Conservation (phyloP, 2,329 filamentous ascomycete genomes). For the Fusarium poae region DNA sequence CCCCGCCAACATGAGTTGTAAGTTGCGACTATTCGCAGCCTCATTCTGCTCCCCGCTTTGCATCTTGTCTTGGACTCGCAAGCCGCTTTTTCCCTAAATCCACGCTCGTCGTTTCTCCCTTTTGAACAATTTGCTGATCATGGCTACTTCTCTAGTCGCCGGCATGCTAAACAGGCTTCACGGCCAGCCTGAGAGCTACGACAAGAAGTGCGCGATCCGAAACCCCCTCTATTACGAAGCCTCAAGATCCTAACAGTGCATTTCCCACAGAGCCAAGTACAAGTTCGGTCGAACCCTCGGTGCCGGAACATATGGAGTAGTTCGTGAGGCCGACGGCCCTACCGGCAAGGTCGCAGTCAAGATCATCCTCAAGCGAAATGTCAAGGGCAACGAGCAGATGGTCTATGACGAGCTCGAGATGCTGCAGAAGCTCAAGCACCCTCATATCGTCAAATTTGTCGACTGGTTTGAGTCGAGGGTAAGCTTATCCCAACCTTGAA, state of each 20-base stretch:
- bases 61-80: constrained; percentile 6
- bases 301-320: constrained; percentile 97
- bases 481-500: constrained; percentile 50
- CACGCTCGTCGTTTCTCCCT: constrained; percentile 1
- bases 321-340: constrained; percentile 90
- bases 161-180: constrained; percentile 96
- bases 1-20: constrained; percentile 53
- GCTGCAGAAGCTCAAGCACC: constrained; percentile 90
- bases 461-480: constrained; percentile 99
- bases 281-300: constrained; percentile 93
- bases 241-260: constrained; percentile 46
- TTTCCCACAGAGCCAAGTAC: constrained; percentile 77
- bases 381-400: constrained; percentile 98
- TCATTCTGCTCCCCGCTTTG: constrained; percentile 43
- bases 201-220: constrained; percentile 82
- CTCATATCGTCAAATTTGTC: constrained; percentile 96
- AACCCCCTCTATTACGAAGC: constrained; percentile 27
- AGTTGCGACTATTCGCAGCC: constrained; percentile 49
- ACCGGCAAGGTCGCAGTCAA: constrained; percentile 93
- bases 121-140: constrained; percentile 42
- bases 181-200: constrained; percentile 97
- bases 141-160: constrained; percentile 69
- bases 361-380: constrained; percentile 99
- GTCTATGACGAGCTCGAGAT: constrained; percentile 97
- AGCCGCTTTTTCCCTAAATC: neutral